Conservation (phyloP, 176 grass and related monocot genomes). For the maize (Zea mays) region DNA sequence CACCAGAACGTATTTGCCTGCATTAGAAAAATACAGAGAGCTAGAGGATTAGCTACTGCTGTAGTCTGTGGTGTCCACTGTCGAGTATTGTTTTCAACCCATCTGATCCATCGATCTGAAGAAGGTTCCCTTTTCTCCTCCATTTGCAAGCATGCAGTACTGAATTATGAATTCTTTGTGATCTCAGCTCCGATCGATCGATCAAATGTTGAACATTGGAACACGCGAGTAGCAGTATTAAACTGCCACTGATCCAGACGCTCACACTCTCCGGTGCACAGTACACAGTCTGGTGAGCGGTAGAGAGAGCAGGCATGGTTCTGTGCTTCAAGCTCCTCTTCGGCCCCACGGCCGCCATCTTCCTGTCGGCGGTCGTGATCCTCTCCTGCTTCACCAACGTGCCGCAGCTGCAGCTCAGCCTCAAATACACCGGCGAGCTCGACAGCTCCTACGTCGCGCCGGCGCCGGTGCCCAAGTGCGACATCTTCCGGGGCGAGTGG, state of each 20-base stretch:
- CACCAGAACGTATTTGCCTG: neutral
- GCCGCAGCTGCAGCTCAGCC: conserved; percentile 22
- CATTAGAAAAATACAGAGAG: conserved; percentile 10
- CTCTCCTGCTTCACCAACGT: conserved; percentile 49
- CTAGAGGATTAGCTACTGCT: neutral
- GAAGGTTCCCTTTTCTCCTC: neutral
- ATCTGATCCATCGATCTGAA: conserved; percentile 23
- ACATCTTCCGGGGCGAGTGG: conserved; percentile 61
- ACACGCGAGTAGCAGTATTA: neutral
- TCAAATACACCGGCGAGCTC: conserved; percentile 22
- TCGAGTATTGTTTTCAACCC: neutral
- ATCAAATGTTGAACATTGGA: neutral
- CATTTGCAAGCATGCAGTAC: neutral
- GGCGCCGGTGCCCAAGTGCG: conserved; percentile 31
- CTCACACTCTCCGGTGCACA: conserved; percentile 10
- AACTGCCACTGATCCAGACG: conserved; percentile 1
- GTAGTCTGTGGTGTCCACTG: neutral
- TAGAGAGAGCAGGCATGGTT: conserved; percentile 33
- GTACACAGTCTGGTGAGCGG: neutral
- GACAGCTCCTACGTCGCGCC: neutral
- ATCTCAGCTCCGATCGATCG: neutral
- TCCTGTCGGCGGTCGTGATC: conserved; percentile 46
- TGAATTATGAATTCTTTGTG: neutral
- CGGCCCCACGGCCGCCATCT: conserved; percentile 38
- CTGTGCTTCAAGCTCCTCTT: conserved; percentile 37